Percentiles rank a stretch among this genome's conserved stretches.
These are phyloP conservation scores for Scutellaria minor DNA, from an alignment of 257 asterid genomes.

Conservation along the genomic window DNA sequence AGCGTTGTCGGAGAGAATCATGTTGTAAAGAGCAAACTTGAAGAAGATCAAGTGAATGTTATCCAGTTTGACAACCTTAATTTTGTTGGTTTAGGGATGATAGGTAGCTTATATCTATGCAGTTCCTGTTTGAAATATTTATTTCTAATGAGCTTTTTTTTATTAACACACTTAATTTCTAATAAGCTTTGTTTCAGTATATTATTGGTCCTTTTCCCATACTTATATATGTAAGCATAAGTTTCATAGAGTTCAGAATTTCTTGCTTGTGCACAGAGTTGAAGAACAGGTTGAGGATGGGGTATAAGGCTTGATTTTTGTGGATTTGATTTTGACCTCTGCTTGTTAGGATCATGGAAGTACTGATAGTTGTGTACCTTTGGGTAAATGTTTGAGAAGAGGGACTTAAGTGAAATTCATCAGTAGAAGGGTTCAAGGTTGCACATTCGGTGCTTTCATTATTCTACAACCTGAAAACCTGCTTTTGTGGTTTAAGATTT, in stretches of 20 bases:
- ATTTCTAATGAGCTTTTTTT: constrained; percentile 7
- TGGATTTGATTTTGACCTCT: constrained; percentile 6
- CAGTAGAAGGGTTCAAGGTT: background rate
- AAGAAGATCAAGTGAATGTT: constrained; percentile 11
- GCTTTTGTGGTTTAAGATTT: constrained; percentile 16
- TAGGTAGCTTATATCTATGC: constrained; percentile 12
- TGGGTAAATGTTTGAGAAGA: background rate
- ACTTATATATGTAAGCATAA: background rate
- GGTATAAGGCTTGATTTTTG: background rate
- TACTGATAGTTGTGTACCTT: background rate
- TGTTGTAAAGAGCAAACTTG: background rate
- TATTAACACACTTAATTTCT: background rate
- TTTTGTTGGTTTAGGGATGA: constrained; percentile 31
- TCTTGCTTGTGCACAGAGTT: background rate
- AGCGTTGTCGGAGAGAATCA: constrained; percentile 7
- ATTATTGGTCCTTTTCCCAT: background rate
- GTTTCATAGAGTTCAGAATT: constrained; percentile 17
- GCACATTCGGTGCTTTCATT: background rate
- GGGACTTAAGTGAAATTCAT: background rate
- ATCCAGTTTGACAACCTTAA: constrained; percentile 6
- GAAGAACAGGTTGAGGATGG: background rate
- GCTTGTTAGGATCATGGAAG: too few species aligned
- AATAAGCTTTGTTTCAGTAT: background rate
- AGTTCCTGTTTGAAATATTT: constrained; percentile 9
- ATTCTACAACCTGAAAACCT: background rate